Evolutionary conservation across 2,329 filamentous ascomycete species (phyloP).

Genomic region (Alternaria sp.): DNA sequence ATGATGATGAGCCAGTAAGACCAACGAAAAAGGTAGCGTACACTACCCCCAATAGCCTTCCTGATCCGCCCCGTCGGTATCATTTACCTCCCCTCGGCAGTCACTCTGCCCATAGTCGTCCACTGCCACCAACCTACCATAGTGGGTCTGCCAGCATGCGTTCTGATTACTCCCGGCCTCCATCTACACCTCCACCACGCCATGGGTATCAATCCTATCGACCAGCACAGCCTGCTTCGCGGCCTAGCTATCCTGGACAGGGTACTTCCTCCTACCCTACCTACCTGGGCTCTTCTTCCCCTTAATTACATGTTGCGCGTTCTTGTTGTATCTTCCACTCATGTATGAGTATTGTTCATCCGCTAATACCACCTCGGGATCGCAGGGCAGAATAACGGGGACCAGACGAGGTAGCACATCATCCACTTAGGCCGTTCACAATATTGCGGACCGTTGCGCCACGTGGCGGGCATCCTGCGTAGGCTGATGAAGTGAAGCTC

Average conservation of each 20-base stretch:
- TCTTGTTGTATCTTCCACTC: slow-evolving; percentile 17
- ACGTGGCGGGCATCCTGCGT: not conserved
- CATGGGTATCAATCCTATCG: slow-evolving; percentile 25
- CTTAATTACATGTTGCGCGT: slow-evolving; percentile 23
- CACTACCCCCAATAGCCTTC: slow-evolving; percentile 46
- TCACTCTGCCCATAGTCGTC: slow-evolving; percentile 23
- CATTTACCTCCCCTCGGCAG: slow-evolving; percentile 29
- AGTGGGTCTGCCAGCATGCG: slow-evolving; percentile 20
- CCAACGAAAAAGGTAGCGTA: slow-evolving; percentile 52
- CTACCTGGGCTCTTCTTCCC: slow-evolving; percentile 35
- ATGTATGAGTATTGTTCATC: slow-evolving; percentile 21
- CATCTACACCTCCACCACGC: slow-evolving; percentile 26
- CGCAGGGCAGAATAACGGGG: slow-evolving; percentile 23
- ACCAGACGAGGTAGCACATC: slow-evolving; percentile 39
- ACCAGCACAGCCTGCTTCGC: slow-evolving; percentile 29
- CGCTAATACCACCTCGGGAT: slow-evolving; percentile 29
- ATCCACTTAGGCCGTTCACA: not conserved
- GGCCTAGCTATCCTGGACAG: slow-evolving; percentile 29
- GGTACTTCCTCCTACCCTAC: slow-evolving; percentile 35
- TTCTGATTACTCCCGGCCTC: slow-evolving; percentile 28
- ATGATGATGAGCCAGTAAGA: slow-evolving; percentile 53
- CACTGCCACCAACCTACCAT: slow-evolving; percentile 21
- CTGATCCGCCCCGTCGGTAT: slow-evolving; percentile 40
- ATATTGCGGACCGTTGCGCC: not conserved
- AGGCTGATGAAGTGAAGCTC: slow-evolving; percentile 7